Evolutionary conservation across 225 moss, liverwort and hornwort species (phyloP), one percentile per base, ranked within the genome.

Genomic region (Pleurozium schreberi): DNA sequence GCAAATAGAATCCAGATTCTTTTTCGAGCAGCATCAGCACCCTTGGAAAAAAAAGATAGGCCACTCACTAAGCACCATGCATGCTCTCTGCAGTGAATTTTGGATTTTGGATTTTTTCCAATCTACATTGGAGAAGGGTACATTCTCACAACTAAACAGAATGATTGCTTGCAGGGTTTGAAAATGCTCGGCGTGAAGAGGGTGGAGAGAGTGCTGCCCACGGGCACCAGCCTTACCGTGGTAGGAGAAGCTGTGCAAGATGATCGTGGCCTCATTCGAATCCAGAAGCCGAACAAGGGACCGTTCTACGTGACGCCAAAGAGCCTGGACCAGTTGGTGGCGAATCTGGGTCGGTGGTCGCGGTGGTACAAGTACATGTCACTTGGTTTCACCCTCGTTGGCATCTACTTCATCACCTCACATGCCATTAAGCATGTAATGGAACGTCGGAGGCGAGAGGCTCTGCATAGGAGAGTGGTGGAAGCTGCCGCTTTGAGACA

Each of bases 151-250:
- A 52, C 52, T 31, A 5, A 58, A 68, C 80, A 80, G 80, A 87
- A 67, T 67, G 67, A 96, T 87, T 98, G 95, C 88, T 95, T 98
- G 83, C 98, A 98, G 92, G 98, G 98, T 38, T 91, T 98, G 77
- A 98, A 98, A 91, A 98, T 98, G 98, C 93, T 98, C n/a, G 98
- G 98, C 14, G 98, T 98, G 67, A 98, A 96, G 92, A 91, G 98
- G 87, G 96, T 98, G 76, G 98, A 98, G 91, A 95, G 98, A 86
- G 98, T 98, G 62, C 96, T 98, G 23, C 98, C 98, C 76, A 98
- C 96, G 40, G 98, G 98, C 76, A 97, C 97, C 66, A 94, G 95
- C 81, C 95, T 98, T 34, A 98, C 98, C 18, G 98, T 98, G 65
- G 96, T 98, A 11, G 98, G 98, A 36, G 98, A 98, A 92, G 98